A percentile compares a stretch with the other conserved stretches of the same genome.
Evolutionary conservation across 176 grass and related monocot species (phyloP).

Genomic region (Tuctoria greenei): DNA sequence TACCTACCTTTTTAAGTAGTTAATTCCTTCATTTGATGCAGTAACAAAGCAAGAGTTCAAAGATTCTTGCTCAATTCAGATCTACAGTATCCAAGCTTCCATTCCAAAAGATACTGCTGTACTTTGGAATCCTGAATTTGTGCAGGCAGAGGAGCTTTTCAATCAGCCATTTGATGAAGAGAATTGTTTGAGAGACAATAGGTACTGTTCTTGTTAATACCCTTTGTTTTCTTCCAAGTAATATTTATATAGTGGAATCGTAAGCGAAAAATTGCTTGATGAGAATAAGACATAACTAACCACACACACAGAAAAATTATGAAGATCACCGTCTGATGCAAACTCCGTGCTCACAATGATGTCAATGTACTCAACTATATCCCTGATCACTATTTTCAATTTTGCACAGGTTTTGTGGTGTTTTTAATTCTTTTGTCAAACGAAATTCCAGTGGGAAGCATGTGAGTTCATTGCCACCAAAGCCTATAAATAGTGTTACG

Average conservation of each 20-base stretch:
- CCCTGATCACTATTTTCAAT: slow-evolving; percentile 25
- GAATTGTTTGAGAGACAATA: slow-evolving; percentile 98
- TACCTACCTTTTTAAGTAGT: slow-evolving; percentile 10
- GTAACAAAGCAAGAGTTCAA: slow-evolving; percentile 63
- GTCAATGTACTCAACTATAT: slow-evolving; percentile 7
- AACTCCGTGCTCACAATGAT: background rate
- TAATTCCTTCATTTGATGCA: slow-evolving; percentile 37
- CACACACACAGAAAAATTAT: background rate
- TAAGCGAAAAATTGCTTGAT: slow-evolving; percentile 5
- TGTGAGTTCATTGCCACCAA: slow-evolving; percentile 38
- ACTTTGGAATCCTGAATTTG: slow-evolving; percentile 96
- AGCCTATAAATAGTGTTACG: slow-evolving; percentile 32
- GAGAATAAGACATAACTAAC: background rate
- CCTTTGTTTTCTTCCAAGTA: background rate
- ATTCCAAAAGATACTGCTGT: slow-evolving; percentile 86
- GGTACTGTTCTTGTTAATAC: slow-evolving; percentile 37
- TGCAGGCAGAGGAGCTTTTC: slow-evolving; percentile 91
- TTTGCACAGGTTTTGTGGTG: slow-evolving; percentile 76
- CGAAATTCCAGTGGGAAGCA: slow-evolving; percentile 61
- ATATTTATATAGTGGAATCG: background rate
- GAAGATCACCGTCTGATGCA: background rate
- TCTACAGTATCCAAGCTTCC: slow-evolving; percentile 87
- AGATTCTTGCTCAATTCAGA: slow-evolving; percentile 77
- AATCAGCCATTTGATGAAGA: slow-evolving; percentile 61
- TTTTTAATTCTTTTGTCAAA: slow-evolving; percentile 76